These are phyloP conservation scores for Astraeus odoratus DNA, from an alignment of 768 basidiomycete species.

Conservation along the genomic window DNA sequence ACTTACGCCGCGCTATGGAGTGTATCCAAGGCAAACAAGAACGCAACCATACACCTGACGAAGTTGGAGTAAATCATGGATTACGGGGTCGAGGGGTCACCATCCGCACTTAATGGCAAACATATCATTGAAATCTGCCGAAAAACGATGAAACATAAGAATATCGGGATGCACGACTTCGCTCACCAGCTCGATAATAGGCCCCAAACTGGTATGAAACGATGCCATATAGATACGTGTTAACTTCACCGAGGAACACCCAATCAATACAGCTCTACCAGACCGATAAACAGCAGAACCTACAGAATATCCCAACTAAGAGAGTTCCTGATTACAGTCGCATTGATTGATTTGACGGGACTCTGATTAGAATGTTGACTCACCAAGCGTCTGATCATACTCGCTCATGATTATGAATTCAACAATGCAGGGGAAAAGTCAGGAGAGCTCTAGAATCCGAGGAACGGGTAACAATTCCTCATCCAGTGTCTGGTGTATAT, in stretches of 20 bases:
- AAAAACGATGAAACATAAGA: background rate
- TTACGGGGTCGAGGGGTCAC: no score
- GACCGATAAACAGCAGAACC: background rate
- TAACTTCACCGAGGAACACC: background rate
- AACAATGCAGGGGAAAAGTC: no score
- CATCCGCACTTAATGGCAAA: background rate
- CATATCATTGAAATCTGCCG: background rate
- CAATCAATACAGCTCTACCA: background rate
- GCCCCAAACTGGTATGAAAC: constrained; percentile 33
- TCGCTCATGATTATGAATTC: no score
- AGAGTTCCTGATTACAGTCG: background rate
- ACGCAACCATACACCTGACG: constrained; percentile 25
- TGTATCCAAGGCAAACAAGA: constrained; percentile 30
- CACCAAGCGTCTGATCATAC: background rate
- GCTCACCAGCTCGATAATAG: constrained; percentile 22
- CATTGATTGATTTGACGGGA: background rate
- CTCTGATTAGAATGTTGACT: background rate
- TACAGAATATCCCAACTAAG: background rate
- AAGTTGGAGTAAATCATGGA: background rate
- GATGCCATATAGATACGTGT: constrained; percentile 28
- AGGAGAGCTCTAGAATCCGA: no score
- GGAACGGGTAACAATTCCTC: no score
- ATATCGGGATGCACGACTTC: background rate
- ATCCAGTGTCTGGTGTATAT: no score
- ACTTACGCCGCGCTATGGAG: constrained; percentile 26